A percentile compares a stretch with the other conserved stretches of the same genome.
These are phyloP conservation scores for Pleurotus tuber-regium DNA, from an alignment of 768 basidiomycete genomes.

Conservation along the genomic window DNA sequence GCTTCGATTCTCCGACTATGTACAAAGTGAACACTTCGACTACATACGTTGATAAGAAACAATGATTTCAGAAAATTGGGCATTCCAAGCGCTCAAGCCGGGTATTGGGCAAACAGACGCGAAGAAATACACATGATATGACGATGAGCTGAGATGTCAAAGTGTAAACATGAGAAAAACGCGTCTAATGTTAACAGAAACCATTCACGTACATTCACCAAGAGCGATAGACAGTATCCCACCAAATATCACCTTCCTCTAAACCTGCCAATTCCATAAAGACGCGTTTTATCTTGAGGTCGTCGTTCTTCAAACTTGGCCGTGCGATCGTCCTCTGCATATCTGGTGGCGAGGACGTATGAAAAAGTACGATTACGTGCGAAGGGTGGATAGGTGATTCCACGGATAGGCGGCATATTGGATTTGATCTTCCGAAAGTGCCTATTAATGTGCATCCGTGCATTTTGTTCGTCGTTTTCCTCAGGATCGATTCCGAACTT, in stretches of 20 bases:
- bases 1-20: too few species aligned
- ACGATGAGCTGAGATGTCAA: too few species aligned
- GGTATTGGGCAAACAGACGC: too few species aligned
- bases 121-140: too few species aligned
- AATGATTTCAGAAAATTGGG: too few species aligned
- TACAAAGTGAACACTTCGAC: too few species aligned
- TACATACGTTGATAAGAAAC: too few species aligned
- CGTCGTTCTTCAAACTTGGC: not conserved
- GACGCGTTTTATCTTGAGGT: not conserved
- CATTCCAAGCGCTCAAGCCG: too few species aligned
- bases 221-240: not conserved
- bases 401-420: not conserved
- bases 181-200: too few species aligned
- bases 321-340: not conserved
- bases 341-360: not conserved
- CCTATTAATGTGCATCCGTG: not conserved
- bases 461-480: not conserved
- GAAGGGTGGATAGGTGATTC: not conserved
- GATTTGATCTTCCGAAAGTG: not conserved
- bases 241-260: not conserved
- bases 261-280: not conserved
- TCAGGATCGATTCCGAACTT: not conserved
- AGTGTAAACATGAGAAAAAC: too few species aligned
- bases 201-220: not conserved
- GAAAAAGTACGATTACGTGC: not conserved